Percentiles rank a stretch among this genome's conserved stretches.
Evolutionary conservation across 768 basidiomycete species (phyloP).

Genomic region (Tephrocybe sp.): DNA sequence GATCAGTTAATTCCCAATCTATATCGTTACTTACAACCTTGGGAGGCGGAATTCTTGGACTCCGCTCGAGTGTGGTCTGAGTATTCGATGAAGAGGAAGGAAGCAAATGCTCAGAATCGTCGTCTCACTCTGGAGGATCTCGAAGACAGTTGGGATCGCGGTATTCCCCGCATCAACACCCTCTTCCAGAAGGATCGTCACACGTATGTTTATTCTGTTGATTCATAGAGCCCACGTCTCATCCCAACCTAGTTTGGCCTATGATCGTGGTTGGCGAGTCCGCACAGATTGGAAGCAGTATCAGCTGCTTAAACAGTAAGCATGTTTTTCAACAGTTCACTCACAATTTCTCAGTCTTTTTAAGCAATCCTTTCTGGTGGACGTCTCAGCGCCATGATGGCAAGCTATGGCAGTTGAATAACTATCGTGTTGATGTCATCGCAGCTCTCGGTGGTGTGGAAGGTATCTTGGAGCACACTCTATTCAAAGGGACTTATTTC

Average conservation of each 20-base stretch:
- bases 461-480: slow-evolving; percentile 92
- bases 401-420: slow-evolving; percentile 96
- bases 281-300: slow-evolving; percentile 98
- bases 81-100: slow-evolving; percentile 99
- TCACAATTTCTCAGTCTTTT: slow-evolving; percentile 7
- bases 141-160: slow-evolving; percentile 98
- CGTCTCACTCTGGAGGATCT: slow-evolving; percentile 95
- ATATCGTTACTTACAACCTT: slow-evolving; percentile 95
- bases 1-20: slow-evolving; percentile 95
- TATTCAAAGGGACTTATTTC: slow-evolving; percentile 98
- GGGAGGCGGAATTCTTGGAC: slow-evolving; percentile 97
- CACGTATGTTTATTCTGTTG: slow-evolving; percentile 48
- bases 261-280: slow-evolving; percentile 98
- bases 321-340: slow-evolving; percentile 8
- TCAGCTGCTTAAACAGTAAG: slow-evolving; percentile 86
- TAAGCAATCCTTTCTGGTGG: slow-evolving; percentile 98
- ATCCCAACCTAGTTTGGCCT: slow-evolving; percentile 54
- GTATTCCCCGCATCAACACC: slow-evolving; percentile 98
- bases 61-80: slow-evolving; percentile 99
- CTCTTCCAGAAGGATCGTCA: slow-evolving; percentile 98
- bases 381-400: slow-evolving; percentile 96
- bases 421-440: slow-evolving; percentile 98
- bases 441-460: slow-evolving; percentile 97
- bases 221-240: slow-evolving; percentile 32
- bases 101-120: slow-evolving; percentile 98